Base-by-base conservation (phyloP, 768 basidiomycete species). In the Polyporus arcularius region DNA sequence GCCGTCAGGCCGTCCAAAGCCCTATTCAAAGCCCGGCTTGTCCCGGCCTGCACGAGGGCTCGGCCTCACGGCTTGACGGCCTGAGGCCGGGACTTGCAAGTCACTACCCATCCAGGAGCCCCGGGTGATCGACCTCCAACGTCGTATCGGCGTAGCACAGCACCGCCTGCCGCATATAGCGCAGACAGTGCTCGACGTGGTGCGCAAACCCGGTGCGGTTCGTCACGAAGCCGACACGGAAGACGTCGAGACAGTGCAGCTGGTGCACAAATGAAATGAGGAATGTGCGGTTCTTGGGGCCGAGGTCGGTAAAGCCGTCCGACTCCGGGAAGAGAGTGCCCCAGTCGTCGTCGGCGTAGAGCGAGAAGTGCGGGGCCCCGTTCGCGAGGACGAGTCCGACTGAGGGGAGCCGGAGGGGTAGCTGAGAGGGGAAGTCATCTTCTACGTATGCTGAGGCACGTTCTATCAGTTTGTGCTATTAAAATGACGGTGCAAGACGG, bases 311-410 rank as follows among this genome's bases (percentile, higher is more conserved):
- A 62, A 57, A 63, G 40, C 61, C 54, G 57, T 57, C 39, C 18
- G 56, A 49, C 31, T 51, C n/a, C 21, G 62, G 61, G 53, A 71
- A 76, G 8, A 75, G 64, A 2, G 72, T 67, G 28, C 69, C 75
- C 75, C 75, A 76, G 42, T 75, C 74, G 57, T 70, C 69, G 57
- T 76, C 74, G 58, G 73, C 65, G 58, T 68, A 66, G 9, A 76
- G 70, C 2, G 68, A 68, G 54, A 75, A 76, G 55, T 70, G 72
- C 0, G 55, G 66, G 9, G 61, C 57, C 35, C 72, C 69, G 4
- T 63, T 55, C 21, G 64, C 63, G 57, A 75, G 66, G 40, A 64
- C 69, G 58, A 75, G 68, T 11, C 72, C 70, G 16, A 69, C 72
- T 9, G 61, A 52, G 4, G 74, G 73, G 46, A 76, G 57, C 4